Evolutionary conservation across 2,329 filamentous ascomycete genomes (phyloP), one percentile per base, ranked within the genome.

Genomic region (Epicoccum nigrum): DNA sequence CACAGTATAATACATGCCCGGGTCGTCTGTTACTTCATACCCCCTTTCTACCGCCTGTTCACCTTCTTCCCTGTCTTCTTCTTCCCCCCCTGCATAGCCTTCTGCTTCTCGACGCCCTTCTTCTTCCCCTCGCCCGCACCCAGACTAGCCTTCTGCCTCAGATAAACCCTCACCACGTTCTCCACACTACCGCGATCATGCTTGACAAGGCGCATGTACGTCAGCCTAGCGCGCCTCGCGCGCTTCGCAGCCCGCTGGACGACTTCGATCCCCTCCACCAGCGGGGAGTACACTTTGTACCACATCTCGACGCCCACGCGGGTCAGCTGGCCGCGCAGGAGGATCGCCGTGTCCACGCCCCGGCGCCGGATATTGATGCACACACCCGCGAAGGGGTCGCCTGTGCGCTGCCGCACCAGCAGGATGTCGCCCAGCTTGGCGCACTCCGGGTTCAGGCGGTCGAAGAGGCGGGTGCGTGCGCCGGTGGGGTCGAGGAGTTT

Each of bases 251-350:
- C 83, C 65, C 93, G 82, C 84, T 96, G 90, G 74, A 97, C 89
- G 64, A 99, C 88, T 77, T 99, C 93, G 68, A 99, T 91, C 58
- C 90, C 90, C 71, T 89, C 86, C 25, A 97, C 88, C 69, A 90
- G 88, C 54, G 93, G 93, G 69, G 86, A 90, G 80, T 94, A 97
- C 52, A 97, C 81, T 81, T 99, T 99, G 76, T 89, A 92, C 87
- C 91, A 96, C 90, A 96, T 94, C 83, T 99, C 94, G 54, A 96
- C 90, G 54, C 90, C 90, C 6, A 95, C 85, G 64, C 89, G 85
- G 61, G 90, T 92, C 64, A 99, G 78, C 70, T 95, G 86, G 65
- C 93, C 93, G 49, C 94, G 84, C 54, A 99, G 81, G 53, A 96
- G 78, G 47, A 99, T 87, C 4, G 89, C 89, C 2, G 91, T 96